Evolutionary conservation across 331 rosid genomes (phyloP).

Genomic region (Acacia concinna): DNA sequence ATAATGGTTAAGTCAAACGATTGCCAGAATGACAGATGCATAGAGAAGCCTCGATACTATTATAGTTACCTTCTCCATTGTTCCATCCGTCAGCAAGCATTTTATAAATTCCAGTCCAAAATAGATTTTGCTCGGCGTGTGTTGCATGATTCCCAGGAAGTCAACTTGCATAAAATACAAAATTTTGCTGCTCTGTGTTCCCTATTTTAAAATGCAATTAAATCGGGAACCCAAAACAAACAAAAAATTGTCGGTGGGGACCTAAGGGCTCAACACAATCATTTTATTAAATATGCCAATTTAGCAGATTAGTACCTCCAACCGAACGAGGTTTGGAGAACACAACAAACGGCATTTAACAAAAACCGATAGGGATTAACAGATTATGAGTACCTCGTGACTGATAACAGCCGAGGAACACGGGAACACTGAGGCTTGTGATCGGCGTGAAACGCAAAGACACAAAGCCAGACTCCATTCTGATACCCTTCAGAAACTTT

Average conservation of each 20-base stretch:
- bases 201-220: not conserved
- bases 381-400: conserved; percentile 43
- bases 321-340: not conserved
- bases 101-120: conserved; percentile 20
- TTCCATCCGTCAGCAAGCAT: not conserved
- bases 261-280: conserved; percentile 4
- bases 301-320: not conserved
- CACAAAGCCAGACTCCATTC: conserved; percentile 70
- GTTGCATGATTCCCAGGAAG: conserved; percentile 8
- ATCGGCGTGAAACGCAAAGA: conserved; percentile 59
- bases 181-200: not conserved
- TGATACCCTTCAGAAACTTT: conserved; percentile 48
- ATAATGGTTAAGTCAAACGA: not conserved
- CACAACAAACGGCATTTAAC: not conserved
- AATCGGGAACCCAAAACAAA: not conserved
- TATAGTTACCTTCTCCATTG: not conserved
- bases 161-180: conserved; percentile 7
- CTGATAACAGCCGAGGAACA: conserved; percentile 50
- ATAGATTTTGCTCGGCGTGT: conserved; percentile 1
- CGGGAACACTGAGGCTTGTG: conserved; percentile 36
- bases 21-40: not conserved
- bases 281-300: conserved; percentile 15
- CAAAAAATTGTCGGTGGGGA: conserved; percentile 7
- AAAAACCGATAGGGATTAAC: conserved; percentile 15
- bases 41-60: not conserved